Evolutionary conservation across 2,329 filamentous ascomycete genomes (phyloP).

Genomic region (Teratosphaeria pseudoeucalypti): DNA sequence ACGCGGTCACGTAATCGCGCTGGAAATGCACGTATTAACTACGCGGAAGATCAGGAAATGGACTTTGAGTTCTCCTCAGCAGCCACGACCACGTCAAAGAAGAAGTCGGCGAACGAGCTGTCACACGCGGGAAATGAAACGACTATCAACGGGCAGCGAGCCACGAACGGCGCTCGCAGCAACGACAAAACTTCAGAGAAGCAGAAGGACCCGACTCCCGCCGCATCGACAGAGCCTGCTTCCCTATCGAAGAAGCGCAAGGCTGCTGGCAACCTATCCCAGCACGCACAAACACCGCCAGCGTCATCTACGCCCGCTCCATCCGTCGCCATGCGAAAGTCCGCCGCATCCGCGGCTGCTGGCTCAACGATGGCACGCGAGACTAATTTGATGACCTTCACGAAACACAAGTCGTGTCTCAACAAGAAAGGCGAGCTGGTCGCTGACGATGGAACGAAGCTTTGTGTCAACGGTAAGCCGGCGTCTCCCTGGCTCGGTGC

Average conservation of each 20-base stretch:
- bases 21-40: constrained; percentile 74
- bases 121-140: constrained; percentile 10
- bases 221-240: constrained; percentile 48
- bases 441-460: constrained; percentile 80
- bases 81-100: constrained; percentile 26
- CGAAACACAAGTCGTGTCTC: constrained; percentile 56
- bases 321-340: constrained; percentile 14
- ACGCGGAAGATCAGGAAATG: constrained; percentile 87
- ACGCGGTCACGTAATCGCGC: constrained; percentile 87
- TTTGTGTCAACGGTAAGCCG: constrained; percentile 73
- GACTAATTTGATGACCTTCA: constrained; percentile 84
- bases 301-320: constrained; percentile 15
- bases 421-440: constrained; percentile 64
- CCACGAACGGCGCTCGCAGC: background rate
- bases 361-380: constrained; percentile 42
- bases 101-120: constrained; percentile 21
- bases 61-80: constrained; percentile 61
- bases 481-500: background rate
- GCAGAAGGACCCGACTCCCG: constrained; percentile 30
- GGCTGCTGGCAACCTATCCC: constrained; percentile 42
- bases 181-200: background rate
- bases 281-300: constrained; percentile 14
- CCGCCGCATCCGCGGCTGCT: constrained; percentile 27
- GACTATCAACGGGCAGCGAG: background rate
- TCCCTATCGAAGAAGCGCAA: constrained; percentile 73